Conservation (phyloP, 1,284 basidiomycete genomes). For the Pyrrhoderma noxium region DNA sequence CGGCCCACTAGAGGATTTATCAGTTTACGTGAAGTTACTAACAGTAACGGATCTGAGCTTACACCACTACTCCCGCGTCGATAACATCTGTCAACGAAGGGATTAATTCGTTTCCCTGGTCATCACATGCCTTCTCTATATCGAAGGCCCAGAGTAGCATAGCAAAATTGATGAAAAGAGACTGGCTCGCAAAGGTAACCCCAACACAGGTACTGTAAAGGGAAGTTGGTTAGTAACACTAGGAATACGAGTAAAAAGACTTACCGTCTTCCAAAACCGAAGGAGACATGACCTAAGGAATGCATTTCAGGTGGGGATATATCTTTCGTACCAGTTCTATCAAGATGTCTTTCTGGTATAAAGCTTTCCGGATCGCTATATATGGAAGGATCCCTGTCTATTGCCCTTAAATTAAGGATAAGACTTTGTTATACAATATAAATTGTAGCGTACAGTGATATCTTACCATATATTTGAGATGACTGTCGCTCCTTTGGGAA, state of each 20-base stretch:
- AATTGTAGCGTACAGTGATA: neutral
- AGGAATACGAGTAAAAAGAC: neutral
- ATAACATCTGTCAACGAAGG: neutral
- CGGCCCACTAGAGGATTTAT: neutral
- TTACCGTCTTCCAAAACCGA: constrained; percentile 5
- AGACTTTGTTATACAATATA: neutral
- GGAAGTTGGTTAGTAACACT: neutral
- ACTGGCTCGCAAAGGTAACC: constrained; percentile 10
- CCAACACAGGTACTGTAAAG: constrained; percentile 14
- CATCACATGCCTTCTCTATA: constrained; percentile 13
- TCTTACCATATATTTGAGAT: constrained; percentile 9
- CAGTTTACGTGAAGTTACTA: neutral
- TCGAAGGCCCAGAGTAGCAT: constrained; percentile 16
- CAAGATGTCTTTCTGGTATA: constrained; percentile 19
- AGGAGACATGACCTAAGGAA: constrained; percentile 16
- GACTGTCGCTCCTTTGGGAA: constrained; percentile 4
- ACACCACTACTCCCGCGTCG: neutral
- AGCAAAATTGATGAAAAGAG: constrained; percentile 15
- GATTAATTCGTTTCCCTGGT: constrained; percentile 7
- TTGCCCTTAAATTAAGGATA: neutral
- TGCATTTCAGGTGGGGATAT: constrained; percentile 14
- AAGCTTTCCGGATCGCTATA: constrained; percentile 23
- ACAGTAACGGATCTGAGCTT: neutral
- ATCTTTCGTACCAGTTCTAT: constrained; percentile 8
- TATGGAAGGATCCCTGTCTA: constrained; percentile 14